These are phyloP conservation scores for Fusarium nematophilum DNA, from an alignment of 2,329 filamentous ascomycete species.

Conservation along the genomic window DNA sequence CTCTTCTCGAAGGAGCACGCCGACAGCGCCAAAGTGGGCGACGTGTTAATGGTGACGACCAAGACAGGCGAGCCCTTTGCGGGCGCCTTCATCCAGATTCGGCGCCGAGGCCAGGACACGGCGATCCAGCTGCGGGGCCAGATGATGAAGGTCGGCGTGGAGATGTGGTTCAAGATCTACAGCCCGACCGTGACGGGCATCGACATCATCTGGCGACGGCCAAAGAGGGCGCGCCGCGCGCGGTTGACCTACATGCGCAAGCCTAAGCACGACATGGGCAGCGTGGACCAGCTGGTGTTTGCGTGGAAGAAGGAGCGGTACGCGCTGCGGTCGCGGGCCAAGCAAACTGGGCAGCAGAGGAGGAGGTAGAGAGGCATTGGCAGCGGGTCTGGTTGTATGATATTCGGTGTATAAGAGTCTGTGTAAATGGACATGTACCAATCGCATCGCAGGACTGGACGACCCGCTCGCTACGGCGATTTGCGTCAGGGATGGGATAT, in stretches of 20 bases:
- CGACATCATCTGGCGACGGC: constrained; percentile 88
- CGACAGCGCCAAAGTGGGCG: constrained; percentile 84
- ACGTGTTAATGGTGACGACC: constrained; percentile 90
- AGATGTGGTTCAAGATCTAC: constrained; percentile 99
- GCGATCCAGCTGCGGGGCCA: constrained; percentile 88
- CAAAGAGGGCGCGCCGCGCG: constrained; percentile 87
- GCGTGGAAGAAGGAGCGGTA: constrained; percentile 61
- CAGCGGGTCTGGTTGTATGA: constrained; percentile 43
- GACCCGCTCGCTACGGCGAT: too few relatives aligned
- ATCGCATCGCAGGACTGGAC: constrained; percentile 2
- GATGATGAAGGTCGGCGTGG: constrained; percentile 86
- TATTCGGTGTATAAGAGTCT: constrained; percentile 42
- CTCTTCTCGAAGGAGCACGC: constrained; percentile 83
- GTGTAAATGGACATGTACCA: constrained; percentile 34
- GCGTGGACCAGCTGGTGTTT: constrained; percentile 81
- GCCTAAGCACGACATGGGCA: constrained; percentile 87
- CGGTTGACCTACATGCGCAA: constrained; percentile 91
- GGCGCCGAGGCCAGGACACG: constrained; percentile 88
- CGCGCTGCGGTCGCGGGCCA: constrained; percentile 51
- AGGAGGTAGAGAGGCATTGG: constrained; percentile 23
- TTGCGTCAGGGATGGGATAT: too few relatives aligned
- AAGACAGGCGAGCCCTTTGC: constrained; percentile 86
- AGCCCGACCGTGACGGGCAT: constrained; percentile 89
- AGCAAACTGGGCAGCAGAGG: constrained; percentile 41
- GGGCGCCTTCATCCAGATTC: constrained; percentile 88